phyloP scores from a whole-genome alignment of 306 rosid species.

The Hippophae tibetana region DNA sequence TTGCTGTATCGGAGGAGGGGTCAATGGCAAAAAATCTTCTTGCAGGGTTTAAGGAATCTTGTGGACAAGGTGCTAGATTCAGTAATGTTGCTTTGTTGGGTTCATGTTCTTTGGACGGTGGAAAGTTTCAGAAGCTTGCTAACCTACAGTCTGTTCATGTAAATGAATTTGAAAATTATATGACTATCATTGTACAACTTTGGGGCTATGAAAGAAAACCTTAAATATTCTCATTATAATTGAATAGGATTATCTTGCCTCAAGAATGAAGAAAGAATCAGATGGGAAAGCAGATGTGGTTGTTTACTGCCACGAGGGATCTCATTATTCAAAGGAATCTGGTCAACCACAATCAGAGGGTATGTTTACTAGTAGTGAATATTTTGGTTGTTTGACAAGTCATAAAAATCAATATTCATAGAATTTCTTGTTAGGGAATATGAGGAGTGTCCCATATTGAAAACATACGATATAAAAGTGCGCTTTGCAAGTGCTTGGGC shows the following conservation, averaged over 20 bases:
- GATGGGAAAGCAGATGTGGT: slow-evolving; percentile 59
- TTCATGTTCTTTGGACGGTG: slow-evolving; percentile 52
- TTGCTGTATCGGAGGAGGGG: slow-evolving; percentile 60
- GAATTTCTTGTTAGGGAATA: no score
- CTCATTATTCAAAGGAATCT: slow-evolving; percentile 29
- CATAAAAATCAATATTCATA: background rate
- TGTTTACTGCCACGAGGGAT: slow-evolving; percentile 55
- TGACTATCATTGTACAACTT: slow-evolving; percentile 18
- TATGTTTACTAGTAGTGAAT: slow-evolving; percentile 26
- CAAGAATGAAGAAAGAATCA: slow-evolving; percentile 44
- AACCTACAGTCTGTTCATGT: slow-evolving; percentile 57
- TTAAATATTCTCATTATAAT: slow-evolving; percentile 21
- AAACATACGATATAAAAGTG: no score
- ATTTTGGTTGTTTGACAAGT: background rate
- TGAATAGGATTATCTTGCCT: slow-evolving; percentile 61
- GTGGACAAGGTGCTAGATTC: slow-evolving; percentile 55
- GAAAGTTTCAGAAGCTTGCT: slow-evolving; percentile 30
- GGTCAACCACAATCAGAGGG: slow-evolving; percentile 52
- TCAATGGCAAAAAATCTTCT: slow-evolving; percentile 50
- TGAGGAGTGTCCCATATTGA: no score
- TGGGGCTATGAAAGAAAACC: slow-evolving; percentile 17
- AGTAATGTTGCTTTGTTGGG: slow-evolving; percentile 43
- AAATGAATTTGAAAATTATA: slow-evolving; percentile 25
- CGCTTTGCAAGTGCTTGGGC: no score
- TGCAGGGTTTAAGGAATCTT: slow-evolving; percentile 62